Evolutionary conservation across 2,329 filamentous ascomycete species (phyloP).

Genomic region (Fusarium sulawesiense): DNA sequence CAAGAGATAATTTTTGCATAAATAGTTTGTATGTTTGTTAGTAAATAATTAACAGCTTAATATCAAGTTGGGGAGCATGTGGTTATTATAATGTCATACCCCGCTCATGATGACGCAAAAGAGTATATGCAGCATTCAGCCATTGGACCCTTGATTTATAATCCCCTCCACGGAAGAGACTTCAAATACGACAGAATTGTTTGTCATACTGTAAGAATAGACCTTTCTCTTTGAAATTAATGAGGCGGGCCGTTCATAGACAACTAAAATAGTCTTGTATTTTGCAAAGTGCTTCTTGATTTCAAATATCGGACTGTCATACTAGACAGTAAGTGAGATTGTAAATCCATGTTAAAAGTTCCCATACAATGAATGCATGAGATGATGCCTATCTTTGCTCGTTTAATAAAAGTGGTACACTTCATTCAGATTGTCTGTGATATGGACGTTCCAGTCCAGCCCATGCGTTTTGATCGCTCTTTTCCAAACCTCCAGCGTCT

Average conservation of each 20-base stretch:
- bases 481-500: neutral
- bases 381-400: neutral
- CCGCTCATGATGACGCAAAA: slow-evolving; percentile 39
- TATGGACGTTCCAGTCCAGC: neutral
- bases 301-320: neutral
- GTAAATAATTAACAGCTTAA: neutral
- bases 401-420: slow-evolving; percentile 5
- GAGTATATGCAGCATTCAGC: neutral
- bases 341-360: neutral
- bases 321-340: neutral
- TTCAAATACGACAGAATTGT: neutral
- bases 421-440: neutral
- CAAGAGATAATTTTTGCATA: neutral
- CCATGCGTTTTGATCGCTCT: neutral
- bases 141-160: slow-evolving; percentile 33
- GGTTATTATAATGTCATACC: slow-evolving; percentile 11
- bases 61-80: neutral
- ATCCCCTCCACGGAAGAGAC: slow-evolving; percentile 6
- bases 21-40: neutral
- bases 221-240: rapidly evolving
- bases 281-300: neutral
- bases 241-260: neutral
- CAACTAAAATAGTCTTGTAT: neutral
- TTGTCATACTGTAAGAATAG: neutral
- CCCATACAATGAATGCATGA: neutral